Evolutionary conservation across 768 basidiomycete species (phyloP), one percentile per base, ranked within the genome.

Genomic region (Pholiota conissans): DNA sequence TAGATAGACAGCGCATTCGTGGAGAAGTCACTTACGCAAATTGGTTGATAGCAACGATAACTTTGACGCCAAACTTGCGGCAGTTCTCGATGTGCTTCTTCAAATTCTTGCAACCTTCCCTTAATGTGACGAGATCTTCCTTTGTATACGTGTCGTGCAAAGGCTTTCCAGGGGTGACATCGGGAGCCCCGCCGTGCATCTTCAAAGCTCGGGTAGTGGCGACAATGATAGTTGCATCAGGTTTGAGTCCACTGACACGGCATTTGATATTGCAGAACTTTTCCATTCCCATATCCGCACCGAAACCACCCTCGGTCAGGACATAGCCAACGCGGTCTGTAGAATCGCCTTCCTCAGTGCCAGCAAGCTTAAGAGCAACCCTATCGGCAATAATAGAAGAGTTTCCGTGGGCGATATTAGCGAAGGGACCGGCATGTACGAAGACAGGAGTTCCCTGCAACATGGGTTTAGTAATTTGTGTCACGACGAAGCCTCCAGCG

Each of bases 261-360:
- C 95, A 98, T 74, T 99, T 99, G 82, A 99, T 98, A 75, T 98
- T 98, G 81, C 93, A 98, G 82, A 98, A 99, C 74, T 99, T 97
- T 76, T 95, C 93, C 93, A 95, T 93, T 35, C 94, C 96, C 87
- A 98, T 99, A 71, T 99, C 96, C 20, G 96, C 95, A 56, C 96
- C 96, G 74, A 98, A 99, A 42, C 96, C 96, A 67, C 94, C 95
- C 75, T 99, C 96, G 27, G 96, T 99, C 63, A 99, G 84, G 58
- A 98, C 96, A 66, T 97, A 99, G 37, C 96, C 96, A 45, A 89
- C 85, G 48, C 88, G 86, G 53, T 88, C 86, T 5, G 88, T 62
- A 1, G 84, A 76, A 66, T 98, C 95, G 55, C 95, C 96, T 61
- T 91, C 84, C 71, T 98, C 97, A 14, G 90, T 90, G 58, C 96